These are phyloP conservation scores for Zea mays DNA, from an alignment of 176 grass and related monocot genomes.

Conservation along the genomic window DNA sequence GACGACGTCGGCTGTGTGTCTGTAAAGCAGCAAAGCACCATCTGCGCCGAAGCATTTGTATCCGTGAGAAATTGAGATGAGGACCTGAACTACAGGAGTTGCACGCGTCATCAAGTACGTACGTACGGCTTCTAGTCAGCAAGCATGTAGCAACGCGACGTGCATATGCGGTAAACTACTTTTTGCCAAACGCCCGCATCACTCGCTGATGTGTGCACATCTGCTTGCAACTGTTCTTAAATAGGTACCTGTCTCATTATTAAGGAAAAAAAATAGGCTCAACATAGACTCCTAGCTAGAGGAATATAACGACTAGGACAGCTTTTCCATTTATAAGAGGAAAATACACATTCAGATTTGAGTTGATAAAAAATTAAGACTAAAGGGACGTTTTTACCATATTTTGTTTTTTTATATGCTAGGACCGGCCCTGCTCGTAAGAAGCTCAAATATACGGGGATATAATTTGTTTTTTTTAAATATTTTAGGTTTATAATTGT, in stretches of 20 bases:
- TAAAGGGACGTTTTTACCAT: neutral
- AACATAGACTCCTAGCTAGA: too few species aligned
- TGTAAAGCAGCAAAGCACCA: constrained; percentile 6
- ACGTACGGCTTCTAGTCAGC: neutral
- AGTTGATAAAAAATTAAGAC: neutral
- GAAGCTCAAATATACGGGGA: too few species aligned
- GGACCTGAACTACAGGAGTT: neutral
- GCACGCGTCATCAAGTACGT: neutral
- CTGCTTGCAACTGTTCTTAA: neutral
- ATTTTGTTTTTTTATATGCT: too few species aligned
- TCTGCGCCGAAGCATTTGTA: too few species aligned
- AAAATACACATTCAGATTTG: neutral
- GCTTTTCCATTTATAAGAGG: neutral
- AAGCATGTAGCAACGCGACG: neutral
- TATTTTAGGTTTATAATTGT: too few species aligned
- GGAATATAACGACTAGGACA: neutral
- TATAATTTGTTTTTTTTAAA: too few species aligned
- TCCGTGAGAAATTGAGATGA: neutral
- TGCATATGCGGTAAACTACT: neutral
- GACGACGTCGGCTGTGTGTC: neutral
- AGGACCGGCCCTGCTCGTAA: too few species aligned
- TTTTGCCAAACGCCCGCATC: neutral
- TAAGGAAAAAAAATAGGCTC: neutral
- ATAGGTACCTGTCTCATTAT: neutral
- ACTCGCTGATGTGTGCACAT: constrained; percentile 1